Evolutionary conservation across 441 rosid genomes (phyloP).

Genomic region (Adansonia rubrostipa): DNA sequence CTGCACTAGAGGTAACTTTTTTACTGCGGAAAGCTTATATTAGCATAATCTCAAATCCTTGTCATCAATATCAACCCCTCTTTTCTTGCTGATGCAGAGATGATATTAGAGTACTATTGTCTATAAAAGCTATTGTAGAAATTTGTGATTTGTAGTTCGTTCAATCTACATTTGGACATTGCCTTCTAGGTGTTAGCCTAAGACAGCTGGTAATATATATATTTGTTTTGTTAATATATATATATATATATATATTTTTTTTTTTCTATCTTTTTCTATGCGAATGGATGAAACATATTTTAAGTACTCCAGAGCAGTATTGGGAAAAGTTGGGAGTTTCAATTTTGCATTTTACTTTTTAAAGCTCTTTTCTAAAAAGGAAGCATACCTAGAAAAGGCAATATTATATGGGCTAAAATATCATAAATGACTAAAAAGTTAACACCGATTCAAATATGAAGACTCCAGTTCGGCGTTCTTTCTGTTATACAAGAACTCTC

Average conservation of each 20-base stretch:
- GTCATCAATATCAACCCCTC: neutral
- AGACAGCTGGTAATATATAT: constrained; percentile 6
- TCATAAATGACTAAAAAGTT: neutral
- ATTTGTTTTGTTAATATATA: too few species aligned
- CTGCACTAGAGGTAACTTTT: constrained; percentile 77
- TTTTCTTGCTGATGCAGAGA: constrained; percentile 8
- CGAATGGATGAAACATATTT: neutral
- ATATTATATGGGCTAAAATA: neutral
- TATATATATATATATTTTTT: neutral
- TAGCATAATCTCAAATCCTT: neutral
- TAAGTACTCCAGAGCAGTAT: neutral
- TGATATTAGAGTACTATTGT: neutral
- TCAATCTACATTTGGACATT: neutral
- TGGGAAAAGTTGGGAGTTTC: neutral
- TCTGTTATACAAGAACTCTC: neutral
- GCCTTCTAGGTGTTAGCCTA: neutral
- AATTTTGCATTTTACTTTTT: neutral
- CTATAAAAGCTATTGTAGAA: constrained; percentile 5
- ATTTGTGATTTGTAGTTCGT: neutral
- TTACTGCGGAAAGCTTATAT: neutral
- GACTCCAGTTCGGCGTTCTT: neutral
- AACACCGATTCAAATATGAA: neutral
- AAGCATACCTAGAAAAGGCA: neutral
- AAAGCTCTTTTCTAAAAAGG: neutral
- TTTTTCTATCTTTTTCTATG: neutral